Base-by-base conservation (phyloP, 176 grass and related monocot genomes). In the Tillandsia fasciculata region DNA sequence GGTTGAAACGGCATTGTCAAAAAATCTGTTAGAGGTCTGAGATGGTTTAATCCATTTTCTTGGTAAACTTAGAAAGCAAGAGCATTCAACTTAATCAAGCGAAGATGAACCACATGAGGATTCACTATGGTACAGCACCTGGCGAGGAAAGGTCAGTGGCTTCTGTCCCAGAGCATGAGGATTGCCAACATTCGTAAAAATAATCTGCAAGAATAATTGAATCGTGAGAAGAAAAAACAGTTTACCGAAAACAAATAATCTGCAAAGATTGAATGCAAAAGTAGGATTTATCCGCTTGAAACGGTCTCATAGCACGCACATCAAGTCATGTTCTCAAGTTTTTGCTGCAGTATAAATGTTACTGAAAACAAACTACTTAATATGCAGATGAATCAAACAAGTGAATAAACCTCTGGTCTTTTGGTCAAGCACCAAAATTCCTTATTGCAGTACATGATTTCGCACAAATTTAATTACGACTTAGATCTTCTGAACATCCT, bases 161-260 rank as follows among this genome's bases (percentile, higher is more conserved):
- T 99, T 99, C 72, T 99, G 95, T 70, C 95, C 95, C 65, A 99
- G 81, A 2, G 95, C 95, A 80, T 99, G 95, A 6, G 95, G 95
- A 75, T 99, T 99, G 47, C 95, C 95, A 67, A 99, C 95, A 84
- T 99, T 99, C 75, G 95, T 99, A 81, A 99, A 99, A 82, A 99
- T 88, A 82, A 99, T 99, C 95, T 86, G 78, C 65, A 74, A 86
- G 15, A 64, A 72, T 26, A 67, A 86, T 28, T 18, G 56, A 23
- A 61, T 18, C 6, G 8, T 23, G 10, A 61, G 56, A 77, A 10
- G 54, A 70, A 3, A 10, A 76, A 66, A 42, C 33, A 42, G 33
- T 42, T 42, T 42, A 42, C 33, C 7, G 10, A 18, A 12, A 56
- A 61, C 6, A 75, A 11, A 50, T 2, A 15, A 27, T 70, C 58